phyloP scores from a whole-genome alignment of 768 basidiomycete genomes.

The Hortiboletus campestris region DNA sequence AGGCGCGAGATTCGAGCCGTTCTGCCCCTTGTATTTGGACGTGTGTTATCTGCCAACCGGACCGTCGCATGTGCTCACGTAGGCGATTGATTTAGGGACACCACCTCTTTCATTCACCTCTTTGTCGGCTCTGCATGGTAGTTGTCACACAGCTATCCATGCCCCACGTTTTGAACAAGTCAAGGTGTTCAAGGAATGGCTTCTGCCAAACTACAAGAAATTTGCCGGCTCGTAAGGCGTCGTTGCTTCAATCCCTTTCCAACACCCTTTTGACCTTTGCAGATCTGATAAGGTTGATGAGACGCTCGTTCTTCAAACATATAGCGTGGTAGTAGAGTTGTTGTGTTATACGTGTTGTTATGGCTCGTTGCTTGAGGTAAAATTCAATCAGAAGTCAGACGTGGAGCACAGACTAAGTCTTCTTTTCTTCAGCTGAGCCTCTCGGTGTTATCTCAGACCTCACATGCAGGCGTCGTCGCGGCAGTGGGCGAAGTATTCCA shows the following conservation, averaged over 20 bases:
- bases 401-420: slow-evolving; percentile 6
- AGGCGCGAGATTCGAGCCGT: slow-evolving; percentile 63
- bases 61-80: slow-evolving; percentile 1
- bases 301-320: slow-evolving; percentile 47
- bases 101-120: slow-evolving; percentile 29
- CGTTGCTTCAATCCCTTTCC: not conserved
- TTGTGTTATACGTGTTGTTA: slow-evolving; percentile 65
- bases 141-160: slow-evolving; percentile 46
- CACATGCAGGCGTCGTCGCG: slow-evolving; percentile 50
- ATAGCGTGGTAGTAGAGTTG: slow-evolving; percentile 55
- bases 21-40: slow-evolving; percentile 68
- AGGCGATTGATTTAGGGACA: slow-evolving; percentile 32
- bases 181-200: slow-evolving; percentile 66
- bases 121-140: slow-evolving; percentile 37
- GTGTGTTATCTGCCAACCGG: slow-evolving; percentile 30
- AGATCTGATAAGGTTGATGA: slow-evolving; percentile 35
- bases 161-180: slow-evolving; percentile 77
- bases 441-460: slow-evolving; percentile 51
- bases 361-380: slow-evolving; percentile 66
- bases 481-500: slow-evolving; percentile 71
- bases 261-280: not conserved
- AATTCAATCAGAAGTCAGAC: slow-evolving; percentile 2
- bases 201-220: slow-evolving; percentile 66
- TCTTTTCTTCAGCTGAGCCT: slow-evolving; percentile 46
- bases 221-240: slow-evolving; percentile 46